A percentile compares a stretch with the other conserved stretches of the same genome.
Conservation (phyloP, 768 basidiomycete genomes). For the Sarcomyxa edulis region DNA sequence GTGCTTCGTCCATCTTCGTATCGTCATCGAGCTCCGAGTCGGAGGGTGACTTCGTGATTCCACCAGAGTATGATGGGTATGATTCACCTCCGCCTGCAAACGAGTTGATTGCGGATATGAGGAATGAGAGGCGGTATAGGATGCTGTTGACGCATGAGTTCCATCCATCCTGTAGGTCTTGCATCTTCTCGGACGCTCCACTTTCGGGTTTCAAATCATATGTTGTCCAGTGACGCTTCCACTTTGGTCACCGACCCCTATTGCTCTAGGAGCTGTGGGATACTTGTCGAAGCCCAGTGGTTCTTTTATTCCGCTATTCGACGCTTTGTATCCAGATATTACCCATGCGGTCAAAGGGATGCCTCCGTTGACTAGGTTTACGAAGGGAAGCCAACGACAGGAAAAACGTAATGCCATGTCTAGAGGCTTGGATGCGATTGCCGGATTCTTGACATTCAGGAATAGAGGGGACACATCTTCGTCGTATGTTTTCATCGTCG, state of each 20-base stretch:
- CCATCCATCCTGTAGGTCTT: constrained; percentile 58
- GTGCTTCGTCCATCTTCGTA: constrained; percentile 24
- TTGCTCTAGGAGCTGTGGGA: constrained; percentile 70
- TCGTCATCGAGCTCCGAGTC: constrained; percentile 18
- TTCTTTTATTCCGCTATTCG: constrained; percentile 66
- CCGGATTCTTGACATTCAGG: constrained; percentile 44
- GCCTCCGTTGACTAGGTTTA: constrained; percentile 57
- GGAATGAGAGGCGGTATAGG: constrained; percentile 66
- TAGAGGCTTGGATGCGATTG: constrained; percentile 50
- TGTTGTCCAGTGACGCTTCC: constrained; percentile 49
- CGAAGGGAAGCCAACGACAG: constrained; percentile 40
- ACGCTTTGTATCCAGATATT: constrained; percentile 52
- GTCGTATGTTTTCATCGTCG: constrained; percentile 26
- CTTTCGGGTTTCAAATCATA: background rate
- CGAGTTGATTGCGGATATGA: constrained; percentile 31
- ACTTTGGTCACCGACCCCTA: constrained; percentile 62
- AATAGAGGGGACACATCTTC: constrained; percentile 25
- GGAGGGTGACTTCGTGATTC: constrained; percentile 5
- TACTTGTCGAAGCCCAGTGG: constrained; percentile 68
- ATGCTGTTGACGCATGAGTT: constrained; percentile 62
- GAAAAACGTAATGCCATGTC: constrained; percentile 57
- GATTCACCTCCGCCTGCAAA: constrained; percentile 33
- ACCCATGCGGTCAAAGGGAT: constrained; percentile 41
- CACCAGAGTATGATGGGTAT: constrained; percentile 25
- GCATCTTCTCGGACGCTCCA: background rate